Base-by-base conservation (phyloP, 805 yeast genomes). In the Candida ortonii region DNA sequence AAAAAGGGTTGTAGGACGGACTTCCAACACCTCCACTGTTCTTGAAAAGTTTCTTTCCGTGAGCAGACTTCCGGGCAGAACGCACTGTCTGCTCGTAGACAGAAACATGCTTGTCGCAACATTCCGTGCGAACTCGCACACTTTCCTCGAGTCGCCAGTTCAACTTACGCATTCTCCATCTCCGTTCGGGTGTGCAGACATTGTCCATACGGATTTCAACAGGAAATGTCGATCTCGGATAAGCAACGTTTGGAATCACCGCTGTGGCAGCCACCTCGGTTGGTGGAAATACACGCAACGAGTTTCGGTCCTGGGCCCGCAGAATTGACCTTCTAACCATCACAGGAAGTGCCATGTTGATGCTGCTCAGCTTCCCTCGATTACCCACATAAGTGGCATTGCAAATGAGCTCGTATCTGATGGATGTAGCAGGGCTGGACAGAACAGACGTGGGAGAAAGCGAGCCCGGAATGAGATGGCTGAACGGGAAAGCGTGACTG, bases 91-190 rank as follows among this genome's bases (percentile, higher is more conserved):
- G 53, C 32, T 64, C 63, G 31, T 79, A 61, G 49, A 80, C 80
- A 8, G 60, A 43, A 25, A 57, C 57, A 55, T 86, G 95, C 22
- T 61, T 54, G 7, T 61, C 56, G 61, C 96, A 88, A 19, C 79
- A 62, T 46, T 63, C 55, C 2, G 77, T 71, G 43, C 71, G 69
- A 12, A 86, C 68, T 49, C 79, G 76, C n/a, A 80, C 71, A 30
- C 70, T 72, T 55, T 93, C 97, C 53, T 90, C 96, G 11, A 93
- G 73, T 52, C 86, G 71, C 97, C 97, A 93, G 38, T 71, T 71
- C 25, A 93, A 61, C 54, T 87, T 85, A 30, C 96, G 70, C 89
- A 93, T 81, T 60, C 95, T 73, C 98, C 98, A 93, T 44, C 96
- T 68, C 37, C 75, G 58, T 38, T 73, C 80, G 9, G 67, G 65